Conservation (phyloP, 2,329 filamentous ascomycete genomes). For the Claviceps purpurea region DNA sequence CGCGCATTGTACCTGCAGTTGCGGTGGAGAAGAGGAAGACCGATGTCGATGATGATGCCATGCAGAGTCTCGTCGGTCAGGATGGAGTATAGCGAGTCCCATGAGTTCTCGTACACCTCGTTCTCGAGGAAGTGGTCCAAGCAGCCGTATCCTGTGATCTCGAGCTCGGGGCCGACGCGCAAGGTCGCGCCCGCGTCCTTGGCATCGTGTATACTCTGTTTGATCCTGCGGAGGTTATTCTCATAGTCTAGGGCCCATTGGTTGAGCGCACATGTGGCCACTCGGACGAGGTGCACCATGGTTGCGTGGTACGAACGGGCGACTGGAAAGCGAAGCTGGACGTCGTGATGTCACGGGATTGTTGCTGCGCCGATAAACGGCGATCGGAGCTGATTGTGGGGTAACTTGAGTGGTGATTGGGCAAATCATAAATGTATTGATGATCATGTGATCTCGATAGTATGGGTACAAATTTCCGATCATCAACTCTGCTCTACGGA, state of each 20-base stretch:
- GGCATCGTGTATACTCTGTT: slow-evolving; percentile 45
- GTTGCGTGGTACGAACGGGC: slow-evolving; percentile 26
- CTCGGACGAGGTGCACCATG: slow-evolving; percentile 21
- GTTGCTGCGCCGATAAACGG: background rate
- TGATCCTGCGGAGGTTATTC: slow-evolving; percentile 50
- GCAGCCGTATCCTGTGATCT: slow-evolving; percentile 21
- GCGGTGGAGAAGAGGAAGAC: slow-evolving; percentile 29
- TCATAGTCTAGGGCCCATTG: slow-evolving; percentile 29
- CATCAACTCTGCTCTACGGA: too few relatives aligned
- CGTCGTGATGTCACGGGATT: background rate
- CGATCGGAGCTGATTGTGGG: too few relatives aligned
- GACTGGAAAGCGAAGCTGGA: slow-evolving; percentile 34
- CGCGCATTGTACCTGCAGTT: slow-evolving; percentile 8
- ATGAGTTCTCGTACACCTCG: slow-evolving; percentile 19
- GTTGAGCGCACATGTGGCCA: slow-evolving; percentile 24
- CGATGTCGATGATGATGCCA: slow-evolving; percentile 25
- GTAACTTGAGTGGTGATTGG: too few relatives aligned
- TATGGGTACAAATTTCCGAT: too few relatives aligned
- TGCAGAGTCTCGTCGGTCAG: slow-evolving; percentile 19
- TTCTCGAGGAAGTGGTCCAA: slow-evolving; percentile 37
- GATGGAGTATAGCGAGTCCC: slow-evolving; percentile 20
- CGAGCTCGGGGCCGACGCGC: slow-evolving; percentile 43
- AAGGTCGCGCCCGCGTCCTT: slow-evolving; percentile 49
- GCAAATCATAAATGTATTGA: too few relatives aligned
- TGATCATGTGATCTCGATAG: too few relatives aligned